Evolutionary conservation across 1,284 basidiomycete genomes (phyloP).

Genomic region (Boletus semigastroideus): DNA sequence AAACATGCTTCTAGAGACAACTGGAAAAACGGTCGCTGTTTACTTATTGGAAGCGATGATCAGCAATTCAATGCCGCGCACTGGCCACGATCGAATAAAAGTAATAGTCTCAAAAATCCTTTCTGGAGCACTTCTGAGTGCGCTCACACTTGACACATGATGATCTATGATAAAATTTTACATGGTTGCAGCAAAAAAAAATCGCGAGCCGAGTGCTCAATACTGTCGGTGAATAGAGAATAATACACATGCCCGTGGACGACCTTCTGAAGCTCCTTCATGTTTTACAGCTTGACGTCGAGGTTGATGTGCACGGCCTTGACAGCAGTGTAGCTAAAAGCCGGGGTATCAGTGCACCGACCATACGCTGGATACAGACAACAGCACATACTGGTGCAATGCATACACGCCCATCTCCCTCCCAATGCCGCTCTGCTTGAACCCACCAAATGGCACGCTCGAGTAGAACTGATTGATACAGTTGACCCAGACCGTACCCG

Average conservation of each 20-base stretch:
- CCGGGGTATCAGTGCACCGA: not conserved
- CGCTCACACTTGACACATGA: too few species aligned
- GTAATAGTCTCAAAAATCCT: too few species aligned
- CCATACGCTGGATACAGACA: not conserved
- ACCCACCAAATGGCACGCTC: conserved; percentile 83
- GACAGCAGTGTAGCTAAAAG: conserved; percentile 65
- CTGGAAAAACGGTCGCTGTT: too few species aligned
- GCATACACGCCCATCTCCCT: conserved; percentile 87
- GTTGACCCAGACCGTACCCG: conserved; percentile 86
- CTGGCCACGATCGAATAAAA: too few species aligned
- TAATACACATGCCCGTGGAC: not conserved
- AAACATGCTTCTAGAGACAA: too few species aligned
- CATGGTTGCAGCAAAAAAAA: too few species aligned
- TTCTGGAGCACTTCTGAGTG: too few species aligned
- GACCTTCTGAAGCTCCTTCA: not conserved
- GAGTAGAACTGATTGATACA: conserved; percentile 67
- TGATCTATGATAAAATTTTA: too few species aligned
- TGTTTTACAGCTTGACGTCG: not conserved
- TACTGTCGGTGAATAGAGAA: not conserved
- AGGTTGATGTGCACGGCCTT: not conserved
- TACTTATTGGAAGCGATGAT: too few species aligned
- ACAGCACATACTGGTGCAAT: conserved; percentile 52
- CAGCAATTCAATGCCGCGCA: too few species aligned
- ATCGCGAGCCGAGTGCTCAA: too few species aligned
- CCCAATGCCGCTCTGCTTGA: conserved; percentile 84